Base-by-base conservation (phyloP, 2,329 filamentous ascomycete genomes). In the Microsporum audouinii region DNA sequence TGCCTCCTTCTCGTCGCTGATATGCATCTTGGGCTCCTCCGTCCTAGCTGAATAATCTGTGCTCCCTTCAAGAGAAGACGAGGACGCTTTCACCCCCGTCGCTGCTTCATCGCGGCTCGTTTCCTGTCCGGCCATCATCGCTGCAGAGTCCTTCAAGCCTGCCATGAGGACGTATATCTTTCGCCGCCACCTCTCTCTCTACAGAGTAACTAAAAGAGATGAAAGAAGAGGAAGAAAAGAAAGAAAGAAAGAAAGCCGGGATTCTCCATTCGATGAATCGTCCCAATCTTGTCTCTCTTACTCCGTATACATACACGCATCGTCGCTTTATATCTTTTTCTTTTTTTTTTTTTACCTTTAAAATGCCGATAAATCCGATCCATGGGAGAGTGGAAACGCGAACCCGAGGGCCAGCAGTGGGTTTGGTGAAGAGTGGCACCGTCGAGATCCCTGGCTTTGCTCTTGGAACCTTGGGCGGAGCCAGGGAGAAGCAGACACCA, bases 351-450 rank as follows among this genome's bases (percentile, higher is more conserved):
- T 31, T 53, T 33, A 27, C 8, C 27, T 34, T 12, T 53, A 8
- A 3, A n/a, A 53, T 53, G 49, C 49, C 49, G 49, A 34, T 53
- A 53, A 53, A 53, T 53, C 49, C 49, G 49, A 33, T 23, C 43
- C 23, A 47, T 23, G 23, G 23, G 7, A 53, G 1, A 10, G 49
- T 5, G 14, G 17, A 23, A 43, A 17, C 39, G 10, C 49, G 49
- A 53, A 31, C 49, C 49, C 49, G 49, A 53, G 49, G 49, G 12
- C 49, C 31, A 33, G 3, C 2, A 3, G 27, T 14, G 27, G 39
- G 14, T 6, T 43, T 14, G 39, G 14, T 17, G 14, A 5, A 23
- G 14, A 23, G 39, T 43, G 14, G n/a, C n/a, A 43, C 39, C n/a
- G 14, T n/a, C 10, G 17, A n/a, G 39, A n/a, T 23, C 39, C 2